Base-by-base conservation (phyloP, 2,329 filamentous ascomycete species). In the Didymellaceae sp. region DNA sequence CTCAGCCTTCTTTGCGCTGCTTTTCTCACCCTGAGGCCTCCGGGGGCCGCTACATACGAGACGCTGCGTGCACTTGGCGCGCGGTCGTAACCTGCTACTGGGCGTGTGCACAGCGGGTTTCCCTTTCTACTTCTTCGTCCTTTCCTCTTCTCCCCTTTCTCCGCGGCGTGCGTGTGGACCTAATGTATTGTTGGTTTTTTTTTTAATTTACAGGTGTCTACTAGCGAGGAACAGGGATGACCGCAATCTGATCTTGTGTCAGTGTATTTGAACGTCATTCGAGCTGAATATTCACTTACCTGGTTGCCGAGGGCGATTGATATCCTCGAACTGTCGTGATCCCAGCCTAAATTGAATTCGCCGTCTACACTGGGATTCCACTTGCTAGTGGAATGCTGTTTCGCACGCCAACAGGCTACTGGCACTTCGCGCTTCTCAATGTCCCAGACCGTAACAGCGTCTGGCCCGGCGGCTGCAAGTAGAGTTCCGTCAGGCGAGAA, bases 381-480 rank as follows among this genome's bases (percentile, higher is more conserved):
- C 51, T 66, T 66, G 30, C 59, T 62, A 9, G 45, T 55, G 14
- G 58, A 31, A 39, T 54, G 59, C 13, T 68, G 62, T 24, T 64
- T 63, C 24, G 67, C 66, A 17, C 63, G 67, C 72, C 73, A 75
- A 17, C 56, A 63, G 7, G 70, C 72, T 33, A 73, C 60, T 10
- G 71, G 68, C 8, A 66, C 61, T 6, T 72, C 69, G 22, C 67
- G 59, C 39, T 65, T 67, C 26, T 69, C 66, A 2, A 72, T 50
- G 40, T 71, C 64, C 77, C 77, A 80, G n/a, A 80, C 65, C 5
- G 75, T 74, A 9, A 79, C 69, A 6, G 72, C 65, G 49, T 78
- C 74, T 6, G 68, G 70, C 2, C 75, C 74, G 6, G 73, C 77
- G 14, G 75, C 74, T 8, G 78, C 78, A 6, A 80, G 61, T 24